Conservation (phyloP, 2,329 filamentous ascomycete genomes). For the Aureobasidium sp. region DNA sequence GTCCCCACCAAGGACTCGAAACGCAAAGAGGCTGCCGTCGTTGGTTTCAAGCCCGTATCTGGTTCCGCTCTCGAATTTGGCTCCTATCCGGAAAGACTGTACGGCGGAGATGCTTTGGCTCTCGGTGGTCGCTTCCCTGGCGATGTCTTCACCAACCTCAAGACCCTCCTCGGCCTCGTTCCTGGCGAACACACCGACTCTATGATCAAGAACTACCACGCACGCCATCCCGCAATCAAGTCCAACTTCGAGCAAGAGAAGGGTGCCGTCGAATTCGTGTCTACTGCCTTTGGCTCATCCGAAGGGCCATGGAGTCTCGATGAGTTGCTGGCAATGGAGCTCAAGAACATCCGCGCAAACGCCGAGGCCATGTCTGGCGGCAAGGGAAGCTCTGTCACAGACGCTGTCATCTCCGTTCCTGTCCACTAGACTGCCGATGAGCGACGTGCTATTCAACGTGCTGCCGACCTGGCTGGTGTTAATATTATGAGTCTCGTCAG, state of each 20-base stretch:
- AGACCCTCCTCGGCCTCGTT: constrained; percentile 83
- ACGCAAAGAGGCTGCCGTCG: constrained; percentile 91
- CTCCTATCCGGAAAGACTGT: constrained; percentile 85
- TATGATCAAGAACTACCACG: constrained; percentile 73
- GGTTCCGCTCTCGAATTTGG: constrained; percentile 52
- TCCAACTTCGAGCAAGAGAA: constrained; percentile 65
- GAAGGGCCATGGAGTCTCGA: constrained; percentile 77
- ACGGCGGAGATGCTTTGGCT: constrained; percentile 92
- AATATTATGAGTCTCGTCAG: constrained; percentile 87
- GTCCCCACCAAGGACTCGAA: constrained; percentile 98
- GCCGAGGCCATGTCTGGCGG: constrained; percentile 82
- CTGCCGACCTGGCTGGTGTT: constrained; percentile 88
- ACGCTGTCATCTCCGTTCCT: constrained; percentile 90
- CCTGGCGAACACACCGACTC: constrained; percentile 55
- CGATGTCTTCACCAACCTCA: constrained; percentile 96
- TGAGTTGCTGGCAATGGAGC: constrained; percentile 95
- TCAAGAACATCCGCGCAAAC: constrained; percentile 91
- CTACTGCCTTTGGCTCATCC: constrained; percentile 75
- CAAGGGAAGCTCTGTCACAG: constrained; percentile 75
- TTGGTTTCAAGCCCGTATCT: constrained; percentile 91
- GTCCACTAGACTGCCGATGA: constrained; percentile 93
- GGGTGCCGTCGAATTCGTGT: constrained; percentile 85
- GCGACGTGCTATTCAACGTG: constrained; percentile 84
- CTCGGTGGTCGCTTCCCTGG: constrained; percentile 88
- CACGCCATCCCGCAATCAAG: constrained; percentile 81